A percentile compares a stretch with the other conserved stretches of the same genome.
Evolutionary conservation across 2,329 filamentous ascomycete species (phyloP).

Genomic region (Phaeosphaeria sp.): DNA sequence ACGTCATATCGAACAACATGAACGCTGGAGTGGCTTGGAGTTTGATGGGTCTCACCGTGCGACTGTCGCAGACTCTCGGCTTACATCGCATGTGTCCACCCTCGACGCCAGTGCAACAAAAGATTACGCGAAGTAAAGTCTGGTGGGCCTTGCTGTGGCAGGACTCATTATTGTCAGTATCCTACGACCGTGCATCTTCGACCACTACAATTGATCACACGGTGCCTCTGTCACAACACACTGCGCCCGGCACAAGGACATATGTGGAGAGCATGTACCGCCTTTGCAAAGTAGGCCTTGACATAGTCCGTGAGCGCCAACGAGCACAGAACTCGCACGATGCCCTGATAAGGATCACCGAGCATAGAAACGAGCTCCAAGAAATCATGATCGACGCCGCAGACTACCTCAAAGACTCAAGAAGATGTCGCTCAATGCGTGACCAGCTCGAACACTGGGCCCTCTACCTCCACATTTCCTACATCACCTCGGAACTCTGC

Average conservation of each 20-base stretch:
- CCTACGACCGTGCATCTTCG: conserved; percentile 67
- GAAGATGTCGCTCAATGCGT: conserved; percentile 54
- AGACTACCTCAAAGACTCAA: conserved; percentile 63
- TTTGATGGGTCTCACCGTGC: conserved; percentile 63
- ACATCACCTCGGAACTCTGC: conserved; percentile 68
- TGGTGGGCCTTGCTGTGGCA: conserved; percentile 70
- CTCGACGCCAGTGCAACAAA: conserved; percentile 56
- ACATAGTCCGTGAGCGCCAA: conserved; percentile 66
- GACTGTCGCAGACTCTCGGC: conserved; percentile 66
- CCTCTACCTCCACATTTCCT: conserved; percentile 67
- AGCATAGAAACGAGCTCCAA: conserved; percentile 63
- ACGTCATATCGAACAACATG: conserved; percentile 68
- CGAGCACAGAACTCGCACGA: conserved; percentile 61
- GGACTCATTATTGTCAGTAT: conserved; percentile 68
- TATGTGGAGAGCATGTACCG: conserved; percentile 66
- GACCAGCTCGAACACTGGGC: conserved; percentile 67
- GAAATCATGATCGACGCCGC: conserved; percentile 64
- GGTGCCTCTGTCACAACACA: conserved; percentile 47
- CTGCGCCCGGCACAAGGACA: conserved; percentile 56
- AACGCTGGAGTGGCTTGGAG: conserved; percentile 70
- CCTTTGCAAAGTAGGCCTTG: conserved; percentile 64
- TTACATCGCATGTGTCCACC: conserved; percentile 65
- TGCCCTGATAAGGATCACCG: conserved; percentile 60
- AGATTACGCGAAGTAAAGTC: conserved; percentile 47
- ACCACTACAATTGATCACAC: conserved; percentile 60